Base-by-base conservation (phyloP, 2,329 filamentous ascomycete genomes). In the Ophiostoma australiae region DNA sequence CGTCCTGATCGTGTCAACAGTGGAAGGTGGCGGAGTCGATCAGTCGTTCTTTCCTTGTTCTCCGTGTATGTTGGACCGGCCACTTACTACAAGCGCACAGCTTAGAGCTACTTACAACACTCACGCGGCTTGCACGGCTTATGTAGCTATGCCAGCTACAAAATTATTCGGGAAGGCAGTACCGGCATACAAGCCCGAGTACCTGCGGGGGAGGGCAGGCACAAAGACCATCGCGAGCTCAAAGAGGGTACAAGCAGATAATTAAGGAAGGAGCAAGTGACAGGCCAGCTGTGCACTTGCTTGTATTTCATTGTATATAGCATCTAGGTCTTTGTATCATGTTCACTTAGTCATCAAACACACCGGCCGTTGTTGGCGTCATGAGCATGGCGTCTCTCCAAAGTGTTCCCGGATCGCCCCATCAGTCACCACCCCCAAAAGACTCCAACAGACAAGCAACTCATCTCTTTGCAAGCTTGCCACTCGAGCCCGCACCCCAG, bases 251-350 rank as follows among this genome's bases (percentile, higher is more conserved):
- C 4, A n/a, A 48, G 20, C 7, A 31, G 52, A 8, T 15, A 11
- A 58, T 31, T 31, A 58, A 58, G 10, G 52, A 27, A 58, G 52
- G 52, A 17, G n/a, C 23, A 13, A 58, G 52, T 27, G 23, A 58
- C 52, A 58, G 52, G 11, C 52, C 52, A 58, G 52, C 52, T 58
- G 52, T 27, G 52, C 23, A 27, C 11, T 23, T 23, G 23, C 52
- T 11, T 58, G 23, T 58, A 58, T 58, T 58, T 58, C 52, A 58
- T 58, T 31, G 52, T 27, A 58, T 27, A 58, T 58, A 58, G 52
- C 15, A 58, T 58, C 52, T 58, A 15, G 23, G 23, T 27, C 52
- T 27, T 27, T 58, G 23, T 58, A 58, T 58, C 52, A 5, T 58
- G 17, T n/a, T 48, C 48, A 20, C 52, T 58, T 58, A 58, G 52